phyloP scores from a whole-genome alignment of 2,329 filamentous ascomycete species.

The Exutisphaerella laricina region DNA sequence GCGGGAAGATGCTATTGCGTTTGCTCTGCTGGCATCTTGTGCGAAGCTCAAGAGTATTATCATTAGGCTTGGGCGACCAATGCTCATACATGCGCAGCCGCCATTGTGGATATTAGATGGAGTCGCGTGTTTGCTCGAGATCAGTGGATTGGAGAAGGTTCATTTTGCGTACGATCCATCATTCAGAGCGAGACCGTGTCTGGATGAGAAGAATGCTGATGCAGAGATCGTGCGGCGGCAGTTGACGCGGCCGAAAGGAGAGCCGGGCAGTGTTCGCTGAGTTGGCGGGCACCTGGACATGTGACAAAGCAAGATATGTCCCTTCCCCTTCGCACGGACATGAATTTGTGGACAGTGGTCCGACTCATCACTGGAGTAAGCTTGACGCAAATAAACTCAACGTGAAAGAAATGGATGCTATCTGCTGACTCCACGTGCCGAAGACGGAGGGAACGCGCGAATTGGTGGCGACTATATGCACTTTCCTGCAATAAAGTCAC shows the following conservation, averaged over 20 bases:
- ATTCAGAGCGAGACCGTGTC: slow-evolving; percentile 4
- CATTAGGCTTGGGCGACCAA: slow-evolving; percentile 21
- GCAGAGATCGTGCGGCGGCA: slow-evolving; percentile 21
- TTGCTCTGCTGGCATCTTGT: slow-evolving; percentile 28
- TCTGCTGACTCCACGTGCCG: no score
- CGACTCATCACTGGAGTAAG: no score
- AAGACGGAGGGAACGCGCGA: no score
- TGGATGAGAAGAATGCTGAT: slow-evolving; percentile 22
- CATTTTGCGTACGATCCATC: slow-evolving; percentile 16
- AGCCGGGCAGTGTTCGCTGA: slow-evolving; percentile 21
- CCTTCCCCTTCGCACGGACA: background rate
- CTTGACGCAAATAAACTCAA: no score
- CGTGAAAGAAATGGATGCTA: no score
- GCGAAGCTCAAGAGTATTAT: slow-evolving; percentile 22
- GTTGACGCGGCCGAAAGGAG: slow-evolving; percentile 21
- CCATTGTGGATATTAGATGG: slow-evolving; percentile 28
- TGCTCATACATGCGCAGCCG: slow-evolving; percentile 17
- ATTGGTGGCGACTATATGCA: no score
- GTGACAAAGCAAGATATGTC: slow-evolving; percentile 10
- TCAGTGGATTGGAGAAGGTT: slow-evolving; percentile 27
- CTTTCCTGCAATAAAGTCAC: no score
- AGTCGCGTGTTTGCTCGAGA: slow-evolving; percentile 23
- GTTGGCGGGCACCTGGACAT: slow-evolving; percentile 21
- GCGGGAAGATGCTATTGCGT: slow-evolving; percentile 30
- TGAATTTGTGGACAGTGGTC: background rate